Percentiles rank a stretch among this genome's conserved stretches.
Conservation (phyloP, 768 basidiomycete genomes). For the Lactifluus piperatus region DNA sequence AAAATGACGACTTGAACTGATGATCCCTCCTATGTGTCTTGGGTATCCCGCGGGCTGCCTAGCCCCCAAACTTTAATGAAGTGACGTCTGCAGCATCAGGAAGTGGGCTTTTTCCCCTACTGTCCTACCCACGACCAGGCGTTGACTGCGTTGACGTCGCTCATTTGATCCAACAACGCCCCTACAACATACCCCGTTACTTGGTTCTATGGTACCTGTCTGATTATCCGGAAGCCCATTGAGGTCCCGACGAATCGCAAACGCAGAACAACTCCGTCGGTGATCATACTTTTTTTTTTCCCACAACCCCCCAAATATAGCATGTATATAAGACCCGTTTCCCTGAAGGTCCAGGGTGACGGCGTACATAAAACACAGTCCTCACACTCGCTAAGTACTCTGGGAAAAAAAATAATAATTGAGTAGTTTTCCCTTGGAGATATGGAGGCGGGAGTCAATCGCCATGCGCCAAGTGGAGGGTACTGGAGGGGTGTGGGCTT, state of each 20-base stretch:
- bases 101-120: not conserved
- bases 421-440: not conserved
- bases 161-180: conserved; percentile 4
- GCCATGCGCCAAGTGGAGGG: not conserved
- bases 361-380: not conserved
- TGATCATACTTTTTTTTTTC: not conserved
- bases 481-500: too few relatives aligned
- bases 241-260: not conserved
- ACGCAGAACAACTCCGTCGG: not conserved
- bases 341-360: too few relatives aligned
- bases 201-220: not conserved
- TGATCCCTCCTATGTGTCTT: conserved; percentile 9
- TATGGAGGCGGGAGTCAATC: not conserved
- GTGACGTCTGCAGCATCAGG: not conserved
- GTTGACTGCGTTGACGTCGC: not conserved
- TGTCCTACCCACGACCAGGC: not conserved
- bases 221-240: not conserved
- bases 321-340: too few relatives aligned
- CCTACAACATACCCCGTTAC: not conserved
- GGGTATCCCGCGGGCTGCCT: not conserved
- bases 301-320: not conserved
- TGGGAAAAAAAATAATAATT: too few relatives aligned
- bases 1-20: not conserved
- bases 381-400: not conserved
- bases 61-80: not conserved